Evolutionary conservation across 139 green algal species (phyloP).

Genomic region (Ulvella scutata): DNA sequence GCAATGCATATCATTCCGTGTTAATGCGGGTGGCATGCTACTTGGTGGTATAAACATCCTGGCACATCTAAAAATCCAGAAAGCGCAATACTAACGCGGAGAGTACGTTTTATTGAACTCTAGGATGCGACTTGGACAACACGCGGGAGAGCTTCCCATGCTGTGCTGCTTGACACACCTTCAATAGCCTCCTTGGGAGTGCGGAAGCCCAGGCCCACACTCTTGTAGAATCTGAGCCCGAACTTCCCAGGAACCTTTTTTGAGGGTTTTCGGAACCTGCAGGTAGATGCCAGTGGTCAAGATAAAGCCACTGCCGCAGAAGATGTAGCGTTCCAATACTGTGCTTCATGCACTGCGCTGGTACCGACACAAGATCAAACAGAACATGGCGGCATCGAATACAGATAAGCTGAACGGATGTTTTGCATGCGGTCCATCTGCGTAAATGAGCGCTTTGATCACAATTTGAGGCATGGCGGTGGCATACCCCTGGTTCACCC

Average conservation of each 20-base stretch:
- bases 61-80: background rate
- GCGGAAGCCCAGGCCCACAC: slow-evolving; percentile 95
- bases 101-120: background rate
- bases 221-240: slow-evolving; percentile 84
- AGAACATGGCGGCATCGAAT: no score
- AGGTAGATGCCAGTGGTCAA: background rate
- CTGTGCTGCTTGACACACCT: slow-evolving; percentile 51
- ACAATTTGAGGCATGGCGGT: background rate
- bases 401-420: no score
- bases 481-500: slow-evolving; percentile 61
- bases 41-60: no score
- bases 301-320: background rate
- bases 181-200: slow-evolving; percentile 96
- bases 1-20: slow-evolving; percentile 11
- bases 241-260: slow-evolving; percentile 74
- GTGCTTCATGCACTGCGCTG: background rate
- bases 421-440: no score
- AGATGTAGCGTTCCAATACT: background rate
- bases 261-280: slow-evolving; percentile 47
- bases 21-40: no score
- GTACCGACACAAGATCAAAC: background rate
- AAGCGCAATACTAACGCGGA: background rate
- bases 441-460: no score
- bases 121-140: background rate
- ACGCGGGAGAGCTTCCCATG: no score